Evolutionary conservation across 768 basidiomycete species (phyloP).

Genomic region (Psilocybe cubensis): DNA sequence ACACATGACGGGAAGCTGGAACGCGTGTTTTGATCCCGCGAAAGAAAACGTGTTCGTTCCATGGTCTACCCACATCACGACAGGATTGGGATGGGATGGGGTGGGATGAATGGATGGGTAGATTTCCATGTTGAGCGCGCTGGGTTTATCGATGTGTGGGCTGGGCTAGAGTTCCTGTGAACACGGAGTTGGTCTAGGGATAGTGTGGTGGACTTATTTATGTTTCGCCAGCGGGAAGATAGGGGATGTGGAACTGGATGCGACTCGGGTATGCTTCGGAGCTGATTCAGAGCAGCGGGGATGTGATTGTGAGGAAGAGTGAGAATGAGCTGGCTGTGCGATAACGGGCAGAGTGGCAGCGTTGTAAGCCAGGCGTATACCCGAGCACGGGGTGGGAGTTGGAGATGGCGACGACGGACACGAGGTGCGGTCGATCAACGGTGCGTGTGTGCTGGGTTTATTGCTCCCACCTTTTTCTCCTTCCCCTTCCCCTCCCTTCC

Average conservation of each 20-base stretch:
- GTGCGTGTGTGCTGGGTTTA: background rate
- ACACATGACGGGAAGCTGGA: constrained; percentile 6
- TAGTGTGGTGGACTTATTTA: background rate
- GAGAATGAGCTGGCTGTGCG: too few species aligned
- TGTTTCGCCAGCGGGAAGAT: background rate
- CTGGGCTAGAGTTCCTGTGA: background rate
- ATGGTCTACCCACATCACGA: too few species aligned
- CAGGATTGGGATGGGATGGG: too few species aligned
- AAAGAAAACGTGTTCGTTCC: constrained; percentile 5
- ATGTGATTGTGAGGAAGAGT: too few species aligned
- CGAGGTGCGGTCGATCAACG: constrained; percentile 2
- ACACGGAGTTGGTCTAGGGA: background rate
- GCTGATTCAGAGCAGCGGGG: background rate
- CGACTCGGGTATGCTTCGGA: background rate
- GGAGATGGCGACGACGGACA: constrained; percentile 3
- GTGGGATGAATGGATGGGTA: too few species aligned
- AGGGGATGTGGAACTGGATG: too few species aligned
- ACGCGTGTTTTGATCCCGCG: background rate
- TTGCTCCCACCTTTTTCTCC: background rate
- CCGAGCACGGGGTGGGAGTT: background rate
- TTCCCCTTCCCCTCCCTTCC: background rate
- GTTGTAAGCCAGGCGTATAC: background rate
- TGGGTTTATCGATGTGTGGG: background rate
- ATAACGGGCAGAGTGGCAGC: too few species aligned
- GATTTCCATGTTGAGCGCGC: constrained; percentile 5